Percentiles rank a stretch among this genome's conserved stretches.
These are phyloP conservation scores for Casaregolazyma suthepensis DNA, from an alignment of 1,139 yeast species.

Conservation along the genomic window DNA sequence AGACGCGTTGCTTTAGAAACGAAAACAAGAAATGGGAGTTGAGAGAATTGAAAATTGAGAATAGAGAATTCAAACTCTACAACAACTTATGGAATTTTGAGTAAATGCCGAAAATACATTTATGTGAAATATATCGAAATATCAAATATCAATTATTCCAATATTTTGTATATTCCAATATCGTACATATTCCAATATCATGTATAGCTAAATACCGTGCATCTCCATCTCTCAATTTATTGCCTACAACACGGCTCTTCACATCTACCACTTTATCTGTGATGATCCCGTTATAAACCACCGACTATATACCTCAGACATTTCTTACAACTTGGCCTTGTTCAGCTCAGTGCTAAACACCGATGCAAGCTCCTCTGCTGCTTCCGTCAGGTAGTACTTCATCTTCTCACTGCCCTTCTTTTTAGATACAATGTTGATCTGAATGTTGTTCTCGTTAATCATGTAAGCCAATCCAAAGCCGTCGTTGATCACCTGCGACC, in stretches of 20 bases:
- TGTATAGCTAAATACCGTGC: no score
- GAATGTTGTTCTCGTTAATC: conserved; percentile 80
- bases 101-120: no score
- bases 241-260: no score
- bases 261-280: neutral
- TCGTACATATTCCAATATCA: no score
- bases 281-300: neutral
- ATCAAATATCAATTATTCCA: no score
- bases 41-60: no score
- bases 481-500: conserved; percentile 91
- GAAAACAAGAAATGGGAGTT: neutral
- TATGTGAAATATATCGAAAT: no score
- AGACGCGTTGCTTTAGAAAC: neutral
- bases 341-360: conserved; percentile 41
- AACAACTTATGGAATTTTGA: neutral
- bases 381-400: conserved; percentile 63
- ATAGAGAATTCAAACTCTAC: no score
- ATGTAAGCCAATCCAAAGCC: conserved; percentile 94
- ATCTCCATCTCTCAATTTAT: no score
- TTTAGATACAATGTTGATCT: conserved; percentile 78
- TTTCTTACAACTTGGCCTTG: conserved; percentile 30
- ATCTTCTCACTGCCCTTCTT: conserved; percentile 63
- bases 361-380: conserved; percentile 77
- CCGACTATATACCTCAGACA: neutral
- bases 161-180: no score